Conservation (phyloP, 2,329 filamentous ascomycete species). For the Aureobasidium sp. region DNA sequence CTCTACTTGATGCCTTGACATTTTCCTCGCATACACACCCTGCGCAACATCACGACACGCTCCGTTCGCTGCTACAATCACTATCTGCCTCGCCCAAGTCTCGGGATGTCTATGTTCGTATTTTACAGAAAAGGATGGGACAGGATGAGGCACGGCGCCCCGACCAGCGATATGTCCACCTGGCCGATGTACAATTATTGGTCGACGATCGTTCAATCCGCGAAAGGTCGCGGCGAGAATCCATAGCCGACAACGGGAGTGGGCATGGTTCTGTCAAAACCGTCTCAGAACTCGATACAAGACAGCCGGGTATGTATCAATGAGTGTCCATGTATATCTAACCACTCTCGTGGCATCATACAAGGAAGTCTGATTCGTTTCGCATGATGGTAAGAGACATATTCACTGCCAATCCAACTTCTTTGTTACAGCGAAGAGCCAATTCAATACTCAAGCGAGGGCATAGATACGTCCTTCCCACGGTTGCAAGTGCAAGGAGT, state of each 20-base stretch:
- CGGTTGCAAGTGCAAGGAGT: not conserved
- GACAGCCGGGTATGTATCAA: too few relatives aligned
- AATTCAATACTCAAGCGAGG: not conserved
- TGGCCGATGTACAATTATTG: not conserved
- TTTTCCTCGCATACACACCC: slow-evolving; percentile 14
- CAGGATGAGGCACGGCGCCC: not conserved
- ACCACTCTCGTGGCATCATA: too few relatives aligned
- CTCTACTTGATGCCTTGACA: slow-evolving; percentile 18
- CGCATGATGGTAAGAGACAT: not conserved
- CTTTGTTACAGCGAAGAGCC: too few relatives aligned
- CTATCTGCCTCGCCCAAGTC: slow-evolving; percentile 19
- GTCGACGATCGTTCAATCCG: not conserved
- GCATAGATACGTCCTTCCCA: not conserved
- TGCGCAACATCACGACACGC: slow-evolving; percentile 18
- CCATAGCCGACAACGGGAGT: too few relatives aligned
- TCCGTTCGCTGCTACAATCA: slow-evolving; percentile 17
- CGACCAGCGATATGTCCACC: not conserved
- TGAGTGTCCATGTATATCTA: too few relatives aligned
- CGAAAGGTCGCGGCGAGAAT: not conserved
- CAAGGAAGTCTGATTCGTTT: too few relatives aligned
- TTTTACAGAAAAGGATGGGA: slow-evolving; percentile 20
- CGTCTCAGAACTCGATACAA: too few relatives aligned
- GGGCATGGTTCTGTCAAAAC: too few relatives aligned
- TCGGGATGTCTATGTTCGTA: slow-evolving; percentile 20
- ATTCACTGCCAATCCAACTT: too few relatives aligned